phyloP scores from a whole-genome alignment of 352 stramenopile species.

The Pythium phragmiticola region DNA sequence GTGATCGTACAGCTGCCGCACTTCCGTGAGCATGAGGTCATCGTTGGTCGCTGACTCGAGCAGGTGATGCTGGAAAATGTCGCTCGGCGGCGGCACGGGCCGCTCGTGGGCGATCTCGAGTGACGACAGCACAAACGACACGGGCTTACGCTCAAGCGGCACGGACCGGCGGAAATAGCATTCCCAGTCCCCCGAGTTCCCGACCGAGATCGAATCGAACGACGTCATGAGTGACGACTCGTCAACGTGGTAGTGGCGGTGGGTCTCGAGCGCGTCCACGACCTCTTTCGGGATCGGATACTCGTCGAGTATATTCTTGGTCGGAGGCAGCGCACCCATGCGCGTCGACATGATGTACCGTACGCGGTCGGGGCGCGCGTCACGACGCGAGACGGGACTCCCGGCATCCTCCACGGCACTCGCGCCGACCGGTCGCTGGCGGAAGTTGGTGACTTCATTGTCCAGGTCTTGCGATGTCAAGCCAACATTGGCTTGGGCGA shows the following conservation, averaged over 20 bases:
- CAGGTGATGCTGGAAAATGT: constrained; percentile 66
- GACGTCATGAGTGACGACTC: constrained; percentile 57
- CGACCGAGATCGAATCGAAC: constrained; percentile 42
- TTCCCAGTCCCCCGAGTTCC: constrained; percentile 36
- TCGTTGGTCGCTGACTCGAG: constrained; percentile 47
- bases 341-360: constrained; percentile 75
- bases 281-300: constrained; percentile 73
- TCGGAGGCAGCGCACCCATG: constrained; percentile 48
- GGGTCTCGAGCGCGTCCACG: constrained; percentile 55
- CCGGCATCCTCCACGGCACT: constrained; percentile 41
- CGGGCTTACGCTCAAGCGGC: constrained; percentile 56
- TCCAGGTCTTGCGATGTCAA: constrained; percentile 14
- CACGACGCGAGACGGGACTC: constrained; percentile 32
- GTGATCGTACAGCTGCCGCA: constrained; percentile 62
- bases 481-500: constrained; percentile 33
- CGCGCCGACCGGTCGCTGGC: constrained; percentile 40
- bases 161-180: constrained; percentile 64
- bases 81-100: constrained; percentile 46
- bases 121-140: constrained; percentile 70
- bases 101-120: constrained; percentile 47
- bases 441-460: constrained; percentile 57
- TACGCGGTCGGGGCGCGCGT: constrained; percentile 39
- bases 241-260: constrained; percentile 65
- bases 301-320: constrained; percentile 66
- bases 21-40: constrained; percentile 56